These are phyloP conservation scores for Lichtheimia hyalospora DNA, from an alignment of 371 early-diverging fungal species.

Conservation along the genomic window DNA sequence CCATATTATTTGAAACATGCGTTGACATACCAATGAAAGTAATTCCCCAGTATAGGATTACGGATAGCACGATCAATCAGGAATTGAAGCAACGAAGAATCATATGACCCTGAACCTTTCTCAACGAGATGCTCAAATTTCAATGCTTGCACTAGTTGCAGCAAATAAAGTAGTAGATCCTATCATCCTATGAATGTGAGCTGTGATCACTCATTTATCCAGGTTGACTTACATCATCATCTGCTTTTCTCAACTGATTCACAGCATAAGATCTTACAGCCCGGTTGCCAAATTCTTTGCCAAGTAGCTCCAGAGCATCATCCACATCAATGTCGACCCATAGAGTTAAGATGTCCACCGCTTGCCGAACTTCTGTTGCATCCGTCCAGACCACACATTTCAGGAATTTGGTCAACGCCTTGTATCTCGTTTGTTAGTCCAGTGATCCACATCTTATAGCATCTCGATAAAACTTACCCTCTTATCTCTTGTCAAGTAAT, in stretches of 20 bases:
- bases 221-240: slow-evolving; percentile 75
- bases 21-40: slow-evolving; percentile 80
- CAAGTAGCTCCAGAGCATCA: slow-evolving; percentile 92
- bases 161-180: slow-evolving; percentile 87
- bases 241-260: slow-evolving; percentile 81
- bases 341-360: slow-evolving; percentile 77
- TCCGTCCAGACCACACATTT: slow-evolving; percentile 97
- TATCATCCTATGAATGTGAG: slow-evolving; percentile 18
- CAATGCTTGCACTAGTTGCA: slow-evolving; percentile 97
- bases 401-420: slow-evolving; percentile 95
- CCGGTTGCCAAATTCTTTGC: slow-evolving; percentile 81
- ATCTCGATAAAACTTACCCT: slow-evolving; percentile 45
- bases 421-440: slow-evolving; percentile 4
- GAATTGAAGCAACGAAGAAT: slow-evolving; percentile 85
- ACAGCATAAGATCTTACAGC: slow-evolving; percentile 90
- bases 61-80: slow-evolving; percentile 80
- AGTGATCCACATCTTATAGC: neutral
- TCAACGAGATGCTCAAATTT: slow-evolving; percentile 79
- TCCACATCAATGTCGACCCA: slow-evolving; percentile 95
- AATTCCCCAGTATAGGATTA: slow-evolving; percentile 85
- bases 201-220: too few species aligned
- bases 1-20: neutral
- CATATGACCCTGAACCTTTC: slow-evolving; percentile 39
- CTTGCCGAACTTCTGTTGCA: slow-evolving; percentile 86
- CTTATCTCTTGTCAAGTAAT: slow-evolving; percentile 88